These are phyloP conservation scores for Tolypocladium tundrense DNA, from an alignment of 2,329 filamentous ascomycete species.

Conservation along the genomic window DNA sequence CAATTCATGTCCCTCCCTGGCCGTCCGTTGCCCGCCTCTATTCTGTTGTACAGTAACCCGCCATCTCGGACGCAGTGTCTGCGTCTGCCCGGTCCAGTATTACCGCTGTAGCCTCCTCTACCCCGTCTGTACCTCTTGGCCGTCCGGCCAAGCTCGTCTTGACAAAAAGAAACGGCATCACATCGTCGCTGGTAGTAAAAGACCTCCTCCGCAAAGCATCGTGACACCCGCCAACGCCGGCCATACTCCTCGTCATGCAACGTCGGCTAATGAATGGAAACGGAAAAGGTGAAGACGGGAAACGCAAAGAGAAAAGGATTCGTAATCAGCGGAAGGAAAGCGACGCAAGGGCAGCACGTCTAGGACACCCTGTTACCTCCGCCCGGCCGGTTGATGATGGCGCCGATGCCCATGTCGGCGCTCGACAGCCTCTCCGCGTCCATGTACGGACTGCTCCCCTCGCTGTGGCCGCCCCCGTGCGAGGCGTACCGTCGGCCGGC, in stretches of 20 bases:
- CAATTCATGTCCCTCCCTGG: not conserved
- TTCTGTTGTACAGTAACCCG: not conserved
- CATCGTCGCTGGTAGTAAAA: not conserved
- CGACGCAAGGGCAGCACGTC: not conserved
- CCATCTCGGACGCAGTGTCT: not conserved
- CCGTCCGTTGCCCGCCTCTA: not conserved
- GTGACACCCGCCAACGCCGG: not conserved
- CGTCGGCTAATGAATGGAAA: not conserved
- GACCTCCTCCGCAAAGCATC: not conserved
- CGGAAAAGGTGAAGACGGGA: not conserved
- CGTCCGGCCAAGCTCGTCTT: not conserved
- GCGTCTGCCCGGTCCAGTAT: not conserved
- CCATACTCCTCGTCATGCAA: not conserved
- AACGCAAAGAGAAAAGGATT: not conserved
- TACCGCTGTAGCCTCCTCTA: not conserved
- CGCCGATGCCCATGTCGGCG: constrained; percentile 51
- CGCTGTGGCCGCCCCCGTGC: constrained; percentile 15
- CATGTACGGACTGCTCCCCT: constrained; percentile 37
- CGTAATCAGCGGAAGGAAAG: not conserved
- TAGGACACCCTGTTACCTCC: constrained; percentile 11
- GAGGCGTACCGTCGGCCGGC: constrained; percentile 20
- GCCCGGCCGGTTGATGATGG: constrained; percentile 44
- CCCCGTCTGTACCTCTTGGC: not conserved
- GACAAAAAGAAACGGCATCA: not conserved
- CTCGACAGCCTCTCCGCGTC: constrained; percentile 38